Evolutionary conservation across 352 stramenopile genomes (phyloP), one percentile per base, ranked within the genome.

Genomic region (Phytopythium boreale): DNA sequence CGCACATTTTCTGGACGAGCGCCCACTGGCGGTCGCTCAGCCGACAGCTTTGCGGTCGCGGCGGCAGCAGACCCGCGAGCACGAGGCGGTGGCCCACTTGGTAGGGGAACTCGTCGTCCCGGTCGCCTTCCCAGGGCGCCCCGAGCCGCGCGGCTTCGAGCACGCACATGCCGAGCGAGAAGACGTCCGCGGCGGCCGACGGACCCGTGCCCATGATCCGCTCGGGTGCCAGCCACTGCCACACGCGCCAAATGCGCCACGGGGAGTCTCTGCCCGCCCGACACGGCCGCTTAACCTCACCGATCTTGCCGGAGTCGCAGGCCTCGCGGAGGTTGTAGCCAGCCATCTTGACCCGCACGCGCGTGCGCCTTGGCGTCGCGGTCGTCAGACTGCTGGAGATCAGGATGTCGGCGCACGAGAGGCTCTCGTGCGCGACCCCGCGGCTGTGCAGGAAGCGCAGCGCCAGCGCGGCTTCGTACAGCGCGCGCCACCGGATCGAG

Each of bases 1-100:
- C 69, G 34, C 64, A 73, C 71, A 78, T 78, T 1, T 58, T 61
- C 44, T 75, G 50, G 27, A 78, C 64, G 15, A 78, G 58, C 46
- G 55, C 55, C 71, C 71, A 78, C 51, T 78, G 64, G 9, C 34
- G 27, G 19, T 75, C 56, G 12, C 34, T 20, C 11, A 78, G n/a
- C 20, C 22, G 22, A 24, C 27, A 36, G 26, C 67, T 31, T 49
- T 56, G 22, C 37, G 67, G 63, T 29, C 61, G 70, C 4, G 43
- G 43, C 56, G 63, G 67, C 51, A 69, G 55, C 8, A 37, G 12
- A 8, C 55, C 34, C 2, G 37, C 39, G 8, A 41, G 56, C 41
- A 62, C 47, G 41, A 34, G 20, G 26, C 53, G 46, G 22, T 9
- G 41, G 22, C 26, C 19, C 12, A 56, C 22, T 36, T 56, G 49